These are phyloP conservation scores for Rhodotorula sp. DNA, from an alignment of 1,284 basidiomycete species.

Conservation along the genomic window DNA sequence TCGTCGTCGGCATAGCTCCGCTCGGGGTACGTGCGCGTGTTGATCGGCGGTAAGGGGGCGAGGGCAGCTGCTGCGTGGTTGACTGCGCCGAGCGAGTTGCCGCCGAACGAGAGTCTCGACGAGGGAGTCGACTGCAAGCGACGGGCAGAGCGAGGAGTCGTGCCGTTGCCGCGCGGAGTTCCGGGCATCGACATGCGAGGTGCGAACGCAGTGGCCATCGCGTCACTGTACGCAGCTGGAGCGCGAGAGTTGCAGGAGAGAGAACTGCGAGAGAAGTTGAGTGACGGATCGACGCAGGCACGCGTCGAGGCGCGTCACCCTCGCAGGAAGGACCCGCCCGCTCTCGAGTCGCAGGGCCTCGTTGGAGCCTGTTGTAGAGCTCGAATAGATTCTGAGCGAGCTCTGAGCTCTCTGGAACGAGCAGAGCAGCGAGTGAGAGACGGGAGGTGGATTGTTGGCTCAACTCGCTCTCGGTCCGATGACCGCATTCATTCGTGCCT, in stretches of 20 bases:
- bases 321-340: too few relatives aligned
- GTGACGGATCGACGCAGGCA: neutral
- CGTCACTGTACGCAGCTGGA: neutral
- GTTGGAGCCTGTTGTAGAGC: too few relatives aligned
- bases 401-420: too few relatives aligned
- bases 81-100: neutral
- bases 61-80: neutral
- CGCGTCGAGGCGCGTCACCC: conserved; percentile 1
- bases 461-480: too few relatives aligned
- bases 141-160: conserved; percentile 45
- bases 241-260: neutral
- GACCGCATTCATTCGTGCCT: neutral
- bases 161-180: conserved; percentile 63
- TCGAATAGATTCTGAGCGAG: too few relatives aligned
- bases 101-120: conserved; percentile 5
- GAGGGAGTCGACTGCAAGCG: conserved; percentile 12
- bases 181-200: conserved; percentile 68
- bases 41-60: conserved; percentile 18
- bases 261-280: conserved; percentile 11
- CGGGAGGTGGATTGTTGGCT: too few relatives aligned
- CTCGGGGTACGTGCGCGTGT: conserved; percentile 19
- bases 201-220: conserved; percentile 47
- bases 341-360: too few relatives aligned
- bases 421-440: too few relatives aligned
- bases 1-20: conserved; percentile 35